A percentile compares a stretch with the other conserved stretches of the same genome.
Evolutionary conservation across 805 yeast genomes (phyloP).

Genomic region (Kuraishia ogatae): DNA sequence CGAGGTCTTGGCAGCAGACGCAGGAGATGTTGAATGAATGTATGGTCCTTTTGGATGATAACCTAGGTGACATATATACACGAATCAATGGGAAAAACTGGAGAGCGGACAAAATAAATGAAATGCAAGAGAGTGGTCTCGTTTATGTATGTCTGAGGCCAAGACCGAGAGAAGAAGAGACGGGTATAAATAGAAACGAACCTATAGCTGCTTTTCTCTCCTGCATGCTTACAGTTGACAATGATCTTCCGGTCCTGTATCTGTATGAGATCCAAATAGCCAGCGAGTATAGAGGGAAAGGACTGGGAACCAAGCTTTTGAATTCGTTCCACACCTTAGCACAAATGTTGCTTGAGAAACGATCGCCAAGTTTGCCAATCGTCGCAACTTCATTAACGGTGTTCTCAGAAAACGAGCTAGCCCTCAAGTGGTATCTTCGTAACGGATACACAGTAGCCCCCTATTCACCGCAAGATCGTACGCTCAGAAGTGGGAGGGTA

Average conservation of each 20-base stretch:
- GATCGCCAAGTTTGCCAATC: constrained; percentile 3
- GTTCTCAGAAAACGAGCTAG: constrained; percentile 34
- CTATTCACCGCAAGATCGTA: constrained; percentile 36
- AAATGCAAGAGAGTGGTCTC: constrained; percentile 39
- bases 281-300: constrained; percentile 22
- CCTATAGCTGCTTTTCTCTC: constrained; percentile 35
- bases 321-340: constrained; percentile 25
- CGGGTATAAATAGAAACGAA: constrained; percentile 1
- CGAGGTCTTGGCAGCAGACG: background rate
- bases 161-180: too few relatives aligned
- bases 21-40: constrained; percentile 6
- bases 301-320: constrained; percentile 33
- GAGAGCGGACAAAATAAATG: constrained; percentile 32
- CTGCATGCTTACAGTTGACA: constrained; percentile 32
- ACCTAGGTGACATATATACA: constrained; percentile 16
- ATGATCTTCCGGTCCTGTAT: constrained; percentile 32
- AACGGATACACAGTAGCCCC: constrained; percentile 28
- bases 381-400: constrained; percentile 39
- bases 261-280: constrained; percentile 49
- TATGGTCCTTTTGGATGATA: constrained; percentile 15
- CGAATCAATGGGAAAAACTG: constrained; percentile 27
- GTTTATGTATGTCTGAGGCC: constrained; percentile 22
- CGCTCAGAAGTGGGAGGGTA: constrained; percentile 28
- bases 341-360: constrained; percentile 5
- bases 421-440: constrained; percentile 32